A percentile compares a stretch with the other conserved stretches of the same genome.
Evolutionary conservation across 148 eudicot genomes (phyloP).

Genomic region (Nepenthes gracilis): DNA sequence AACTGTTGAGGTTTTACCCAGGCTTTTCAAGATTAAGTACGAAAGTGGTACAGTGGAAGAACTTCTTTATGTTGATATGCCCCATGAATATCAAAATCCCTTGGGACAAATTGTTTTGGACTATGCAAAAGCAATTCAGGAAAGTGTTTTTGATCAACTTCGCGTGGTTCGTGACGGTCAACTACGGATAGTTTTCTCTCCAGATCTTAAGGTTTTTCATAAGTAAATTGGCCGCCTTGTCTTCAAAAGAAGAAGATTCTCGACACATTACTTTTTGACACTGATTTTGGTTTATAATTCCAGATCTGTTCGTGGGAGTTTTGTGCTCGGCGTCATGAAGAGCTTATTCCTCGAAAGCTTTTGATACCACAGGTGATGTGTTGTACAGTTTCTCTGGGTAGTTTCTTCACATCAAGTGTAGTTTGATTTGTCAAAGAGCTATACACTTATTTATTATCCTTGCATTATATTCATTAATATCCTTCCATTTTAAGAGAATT

Average conservation of each 20-base stretch:
- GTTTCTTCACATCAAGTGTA: background rate
- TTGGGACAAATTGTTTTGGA: conserved; percentile 93
- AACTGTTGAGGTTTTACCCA: conserved; percentile 87
- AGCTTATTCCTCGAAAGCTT: conserved; percentile 83
- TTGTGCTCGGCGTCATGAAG: conserved; percentile 95
- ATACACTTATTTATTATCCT: background rate
- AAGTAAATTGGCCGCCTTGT: background rate
- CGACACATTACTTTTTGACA: background rate
- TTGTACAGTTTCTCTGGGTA: background rate
- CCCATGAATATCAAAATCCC: conserved; percentile 70
- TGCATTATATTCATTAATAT: too few species aligned
- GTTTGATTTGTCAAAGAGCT: background rate
- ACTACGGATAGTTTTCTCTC: conserved; percentile 82
- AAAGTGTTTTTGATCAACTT: conserved; percentile 90
- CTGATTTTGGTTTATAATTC: conserved; percentile 1
- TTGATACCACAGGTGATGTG: conserved; percentile 76
- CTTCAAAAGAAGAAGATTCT: background rate
- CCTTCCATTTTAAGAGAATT: too few species aligned
- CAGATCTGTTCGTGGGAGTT: conserved; percentile 99
- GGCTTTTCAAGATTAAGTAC: conserved; percentile 90
- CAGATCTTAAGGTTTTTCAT: conserved; percentile 72
- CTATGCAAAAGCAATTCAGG: conserved; percentile 93
- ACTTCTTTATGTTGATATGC: conserved; percentile 92
- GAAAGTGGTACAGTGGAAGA: conserved; percentile 98
- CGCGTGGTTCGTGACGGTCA: conserved; percentile 99